Base-by-base conservation (phyloP, 2,329 filamentous ascomycete genomes). In the Aspergillus alliaceus region DNA sequence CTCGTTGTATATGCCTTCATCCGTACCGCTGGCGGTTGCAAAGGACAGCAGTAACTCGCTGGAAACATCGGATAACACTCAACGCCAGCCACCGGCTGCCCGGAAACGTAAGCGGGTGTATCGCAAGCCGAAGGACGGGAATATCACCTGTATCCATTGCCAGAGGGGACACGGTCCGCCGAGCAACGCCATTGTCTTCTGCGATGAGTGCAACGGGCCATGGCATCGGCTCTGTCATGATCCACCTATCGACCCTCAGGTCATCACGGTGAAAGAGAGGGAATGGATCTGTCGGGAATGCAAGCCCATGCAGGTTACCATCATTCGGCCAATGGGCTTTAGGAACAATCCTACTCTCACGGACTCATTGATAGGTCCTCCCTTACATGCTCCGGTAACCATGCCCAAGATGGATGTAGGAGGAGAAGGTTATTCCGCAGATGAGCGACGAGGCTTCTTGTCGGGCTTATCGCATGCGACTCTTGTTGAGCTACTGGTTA, bases 181-280 rank as follows among this genome's bases (percentile, higher is more conserved):
- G n/a, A 85, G 79, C 64, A 95, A 95, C 75, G 84, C 87, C 75
- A 93, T 96, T 69, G 90, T 95, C 2, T 91, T 93, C 72, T 96
- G 91, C 76, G 90, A 93, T 73, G 86, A 86, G 15, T 96, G 91
- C 77, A 90, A 91, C 70, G 80, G 82, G 29, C 85, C 87, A 40
- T 96, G 91, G 84, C 91, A 96, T 73, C 90, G 92, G 71, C 85
- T 86, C 66, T 96, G 91, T 68, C 90, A 96, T 71, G 83, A 90
- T 57, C 90, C 90, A 1, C 82, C 83, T 8, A 90, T 96, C 59
- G 81, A 83, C n/a, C 84, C 88, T 59, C 84, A 87, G 18, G 84
- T 89, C 20, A 83, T 93, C 47, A 81, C 81, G 34, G 83, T 90
- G 59, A 79, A 86, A 61, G 84, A 85, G 60, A 84, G 84, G 58